Evolutionary conservation across 371 early-diverging fungal genomes (phyloP).

Genomic region (Dichotomocladium elegans): DNA sequence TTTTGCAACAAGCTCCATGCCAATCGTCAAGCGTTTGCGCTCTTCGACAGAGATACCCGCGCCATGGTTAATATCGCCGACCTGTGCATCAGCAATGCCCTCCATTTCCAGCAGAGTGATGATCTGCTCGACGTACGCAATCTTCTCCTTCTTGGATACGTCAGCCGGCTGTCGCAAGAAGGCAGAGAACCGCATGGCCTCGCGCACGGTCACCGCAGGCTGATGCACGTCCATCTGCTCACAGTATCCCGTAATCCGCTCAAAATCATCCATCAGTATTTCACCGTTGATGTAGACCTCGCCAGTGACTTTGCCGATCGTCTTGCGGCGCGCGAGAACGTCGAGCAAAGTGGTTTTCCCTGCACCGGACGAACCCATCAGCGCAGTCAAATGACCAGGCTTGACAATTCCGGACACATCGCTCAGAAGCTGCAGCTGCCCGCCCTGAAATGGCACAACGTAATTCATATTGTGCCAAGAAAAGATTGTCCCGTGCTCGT

Average conservation of each 20-base stretch:
- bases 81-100: constrained; percentile 48
- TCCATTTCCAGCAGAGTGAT: constrained; percentile 61
- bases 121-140: constrained; percentile 61
- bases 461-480: constrained; percentile 52
- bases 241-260: constrained; percentile 74
- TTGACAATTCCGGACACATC: constrained; percentile 51
- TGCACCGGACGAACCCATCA: constrained; percentile 81
- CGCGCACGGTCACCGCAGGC: constrained; percentile 54
- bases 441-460: constrained; percentile 47
- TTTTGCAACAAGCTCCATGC: constrained; percentile 66
- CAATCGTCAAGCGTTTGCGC: constrained; percentile 67
- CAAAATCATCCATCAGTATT: constrained; percentile 46
- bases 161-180: constrained; percentile 53
- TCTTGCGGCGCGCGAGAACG: constrained; percentile 72
- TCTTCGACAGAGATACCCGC: constrained; percentile 61
- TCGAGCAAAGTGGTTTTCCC: constrained; percentile 88
- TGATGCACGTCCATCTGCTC: constrained; percentile 83
- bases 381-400: constrained; percentile 68
- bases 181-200: constrained; percentile 69
- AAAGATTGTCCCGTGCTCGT: constrained; percentile 35
- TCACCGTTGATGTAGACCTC: constrained; percentile 56
- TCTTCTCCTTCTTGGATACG: constrained; percentile 51
- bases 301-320: constrained; percentile 69
- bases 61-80: constrained; percentile 47
- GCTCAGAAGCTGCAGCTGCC: constrained; percentile 40